Evolutionary conservation across 78 protist species (phyloP), one percentile per base, ranked within the genome.

Genomic region (Tieghemostelium lacteum): DNA sequence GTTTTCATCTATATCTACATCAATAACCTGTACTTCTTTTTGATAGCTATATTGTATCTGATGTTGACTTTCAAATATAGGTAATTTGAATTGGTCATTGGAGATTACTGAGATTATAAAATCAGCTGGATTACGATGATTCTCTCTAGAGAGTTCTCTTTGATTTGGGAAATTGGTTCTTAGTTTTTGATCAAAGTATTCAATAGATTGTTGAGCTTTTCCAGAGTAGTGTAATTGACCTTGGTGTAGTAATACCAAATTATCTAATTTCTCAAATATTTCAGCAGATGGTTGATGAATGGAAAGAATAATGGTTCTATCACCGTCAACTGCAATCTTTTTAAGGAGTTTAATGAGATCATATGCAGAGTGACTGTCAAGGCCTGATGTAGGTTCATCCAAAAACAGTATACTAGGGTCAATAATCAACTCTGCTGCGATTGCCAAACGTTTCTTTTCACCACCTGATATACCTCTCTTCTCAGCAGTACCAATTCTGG

Each of bases 401-500:
- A 97, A 88, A 65, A 95, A 89, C 10, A 96, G 39, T 5, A 97
- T 65, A 14, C 66, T 22, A 14, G 98, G 98, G 36, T 86, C 61
- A 49, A 78, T 71, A 24, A 97, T 33, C 20, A 97, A 85, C 75
- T 95, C 96, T 4, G 92, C 40, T 0, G 93, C 98, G 39, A 96
- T 80, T 0, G 86, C 17, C 19, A 93, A 67, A 19, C 98, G 86
- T 42, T 89, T 94, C 24, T 88, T 50, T 71, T 97, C 97, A 42
- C 99, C 99, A 42, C 98, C 98, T 12, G 98, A 95, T n/a, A 97
- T 89, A 33, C 98, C 98, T 28, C 98, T 64, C 63, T 77, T 71
- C 36, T 75, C 73, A 4, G 94, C 78, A n/a, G 89, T 69, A 33
- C 99, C 99, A 42, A 98, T 87, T 40, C 31, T 40, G 20, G 77